These are phyloP conservation scores for Monosporascus ibericus DNA, from an alignment of 2,329 filamentous ascomycete genomes.

Conservation along the genomic window DNA sequence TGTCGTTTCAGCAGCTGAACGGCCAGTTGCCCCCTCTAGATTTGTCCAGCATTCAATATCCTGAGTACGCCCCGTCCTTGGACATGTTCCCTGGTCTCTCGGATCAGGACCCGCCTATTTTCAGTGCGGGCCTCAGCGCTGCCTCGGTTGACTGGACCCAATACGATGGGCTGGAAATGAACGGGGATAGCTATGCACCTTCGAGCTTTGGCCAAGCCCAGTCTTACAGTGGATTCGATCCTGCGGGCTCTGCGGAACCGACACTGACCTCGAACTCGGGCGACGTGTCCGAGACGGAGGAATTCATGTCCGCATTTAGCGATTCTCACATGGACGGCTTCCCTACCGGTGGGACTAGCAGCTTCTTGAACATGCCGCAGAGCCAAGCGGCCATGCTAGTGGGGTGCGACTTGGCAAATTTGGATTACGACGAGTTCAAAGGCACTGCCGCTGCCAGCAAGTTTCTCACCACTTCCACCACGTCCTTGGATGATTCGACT, in stretches of 20 bases:
- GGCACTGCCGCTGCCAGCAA: constrained; percentile 44
- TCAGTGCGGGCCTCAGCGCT: constrained; percentile 56
- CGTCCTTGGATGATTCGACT: constrained; percentile 30
- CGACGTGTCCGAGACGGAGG: constrained; percentile 62
- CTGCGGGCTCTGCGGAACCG: constrained; percentile 41
- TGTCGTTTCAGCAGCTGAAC: constrained; percentile 46
- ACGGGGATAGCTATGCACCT: constrained; percentile 23
- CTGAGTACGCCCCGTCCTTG: constrained; percentile 42
- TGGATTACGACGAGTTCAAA: constrained; percentile 51
- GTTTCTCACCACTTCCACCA: constrained; percentile 31
- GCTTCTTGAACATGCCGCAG: constrained; percentile 41
- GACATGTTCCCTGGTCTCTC: constrained; percentile 47
- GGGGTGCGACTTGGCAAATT: constrained; percentile 39
- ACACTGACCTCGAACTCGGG: constrained; percentile 56
- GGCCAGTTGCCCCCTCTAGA: constrained; percentile 52
- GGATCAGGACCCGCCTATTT: constrained; percentile 51
- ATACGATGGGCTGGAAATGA: constrained; percentile 44
- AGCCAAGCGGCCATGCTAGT: constrained; percentile 32
- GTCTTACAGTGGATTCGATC: constrained; percentile 42
- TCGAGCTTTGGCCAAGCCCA: constrained; percentile 27
- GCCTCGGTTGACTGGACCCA: constrained; percentile 49
- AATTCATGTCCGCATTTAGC: constrained; percentile 39
- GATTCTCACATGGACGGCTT: constrained; percentile 42
- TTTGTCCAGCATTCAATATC: constrained; percentile 48
- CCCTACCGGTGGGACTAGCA: constrained; percentile 41